Evolutionary conservation across 306 rosid species (phyloP).

Genomic region (Prunus fruticosa): DNA sequence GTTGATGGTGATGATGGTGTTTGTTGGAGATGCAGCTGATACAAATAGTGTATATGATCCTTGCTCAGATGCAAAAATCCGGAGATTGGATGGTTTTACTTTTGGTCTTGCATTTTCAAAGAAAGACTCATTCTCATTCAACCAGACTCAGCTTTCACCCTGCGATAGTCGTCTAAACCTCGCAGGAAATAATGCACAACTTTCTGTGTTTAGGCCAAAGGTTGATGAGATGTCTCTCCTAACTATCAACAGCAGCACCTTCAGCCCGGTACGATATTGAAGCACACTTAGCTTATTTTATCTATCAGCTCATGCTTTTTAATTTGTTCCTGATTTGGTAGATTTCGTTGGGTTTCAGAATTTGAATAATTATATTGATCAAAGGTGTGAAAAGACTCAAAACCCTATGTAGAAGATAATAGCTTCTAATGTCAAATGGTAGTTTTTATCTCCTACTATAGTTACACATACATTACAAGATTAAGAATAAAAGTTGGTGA

Average conservation of each 20-base stretch:
- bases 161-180: slow-evolving; percentile 70
- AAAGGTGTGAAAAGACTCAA: background rate
- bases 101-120: slow-evolving; percentile 69
- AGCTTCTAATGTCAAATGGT: background rate
- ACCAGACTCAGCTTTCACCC: slow-evolving; percentile 73
- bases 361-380: background rate
- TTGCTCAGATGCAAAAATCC: slow-evolving; percentile 67
- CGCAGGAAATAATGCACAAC: slow-evolving; percentile 30
- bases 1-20: slow-evolving; percentile 1
- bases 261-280: slow-evolving; percentile 36
- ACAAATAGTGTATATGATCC: slow-evolving; percentile 71
- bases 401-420: background rate
- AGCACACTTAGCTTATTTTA: background rate
- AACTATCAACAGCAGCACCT: slow-evolving; percentile 36
- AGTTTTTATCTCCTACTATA: background rate
- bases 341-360: background rate
- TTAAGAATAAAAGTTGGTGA: background rate
- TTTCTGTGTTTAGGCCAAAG: slow-evolving; percentile 67
- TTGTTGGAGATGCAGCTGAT: slow-evolving; percentile 46
- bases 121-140: slow-evolving; percentile 44
- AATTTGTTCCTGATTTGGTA: too few relatives aligned
- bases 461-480: background rate
- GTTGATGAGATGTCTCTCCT: slow-evolving; percentile 76
- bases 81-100: slow-evolving; percentile 70
- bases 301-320: too few relatives aligned